These are phyloP conservation scores for Dittrichia graveolens DNA, from an alignment of 129 eudicot genomes.

Conservation along the genomic window DNA sequence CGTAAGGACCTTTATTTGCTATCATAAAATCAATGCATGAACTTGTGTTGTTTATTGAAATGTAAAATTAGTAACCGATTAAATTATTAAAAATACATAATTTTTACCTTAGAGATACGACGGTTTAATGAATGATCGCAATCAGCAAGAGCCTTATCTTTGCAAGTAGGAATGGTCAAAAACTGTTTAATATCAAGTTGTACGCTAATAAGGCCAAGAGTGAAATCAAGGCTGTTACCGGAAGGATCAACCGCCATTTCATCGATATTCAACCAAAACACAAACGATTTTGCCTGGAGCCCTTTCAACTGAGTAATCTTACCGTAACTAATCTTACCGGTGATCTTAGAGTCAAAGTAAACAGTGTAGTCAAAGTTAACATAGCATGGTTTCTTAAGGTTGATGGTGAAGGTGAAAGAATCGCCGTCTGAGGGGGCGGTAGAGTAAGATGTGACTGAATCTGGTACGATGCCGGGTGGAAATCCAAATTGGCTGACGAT, in stretches of 20 bases:
- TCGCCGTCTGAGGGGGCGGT: conserved; percentile 19
- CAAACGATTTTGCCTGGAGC: conserved; percentile 50
- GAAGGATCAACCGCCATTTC: conserved; percentile 56
- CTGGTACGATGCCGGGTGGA: conserved; percentile 73
- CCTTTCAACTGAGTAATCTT: conserved; percentile 58
- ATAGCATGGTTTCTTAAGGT: conserved; percentile 53
- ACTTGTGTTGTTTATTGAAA: no score
- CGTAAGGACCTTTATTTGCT: no score
- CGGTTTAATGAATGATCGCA: not conserved
- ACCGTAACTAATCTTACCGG: conserved; percentile 57
- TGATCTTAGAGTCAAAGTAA: conserved; percentile 55
- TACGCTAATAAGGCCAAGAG: conserved; percentile 60
- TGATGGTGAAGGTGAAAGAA: conserved; percentile 45
- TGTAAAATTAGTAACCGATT: no score
- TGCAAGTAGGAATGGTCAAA: conserved; percentile 56
- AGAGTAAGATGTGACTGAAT: conserved; percentile 56
- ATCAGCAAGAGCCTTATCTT: conserved; percentile 26
- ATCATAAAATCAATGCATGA: no score
- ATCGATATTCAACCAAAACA: conserved; percentile 65
- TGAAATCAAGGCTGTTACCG: conserved; percentile 50
- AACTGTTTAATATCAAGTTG: conserved; percentile 63
- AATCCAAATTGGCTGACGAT: conserved; percentile 60
- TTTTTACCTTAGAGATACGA: not conserved
- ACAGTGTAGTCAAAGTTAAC: conserved; percentile 63
- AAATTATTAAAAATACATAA: no score